Conservation (phyloP, 2,329 filamentous ascomycete genomes). For the Ilyonectria robusta region DNA sequence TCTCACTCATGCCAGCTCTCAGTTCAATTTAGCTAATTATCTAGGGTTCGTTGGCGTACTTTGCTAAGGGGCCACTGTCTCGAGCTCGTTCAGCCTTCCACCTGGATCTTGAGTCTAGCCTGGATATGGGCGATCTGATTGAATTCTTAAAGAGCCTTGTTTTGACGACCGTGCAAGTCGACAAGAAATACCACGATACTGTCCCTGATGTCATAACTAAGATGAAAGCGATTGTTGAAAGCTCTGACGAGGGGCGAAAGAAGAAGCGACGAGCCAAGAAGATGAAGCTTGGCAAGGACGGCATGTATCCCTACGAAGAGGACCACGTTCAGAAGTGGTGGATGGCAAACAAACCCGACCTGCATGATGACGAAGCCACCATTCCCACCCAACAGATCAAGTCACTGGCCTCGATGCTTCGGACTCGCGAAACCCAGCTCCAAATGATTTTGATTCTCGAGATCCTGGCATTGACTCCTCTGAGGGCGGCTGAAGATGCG, state of each 20-base stretch:
- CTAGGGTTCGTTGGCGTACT: slow-evolving; percentile 84
- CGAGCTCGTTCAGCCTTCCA: slow-evolving; percentile 80
- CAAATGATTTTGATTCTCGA: slow-evolving; percentile 87
- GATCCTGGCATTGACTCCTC: slow-evolving; percentile 77
- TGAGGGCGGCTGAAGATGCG: slow-evolving; percentile 57
- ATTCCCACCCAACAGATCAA: slow-evolving; percentile 69
- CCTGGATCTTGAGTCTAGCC: slow-evolving; percentile 70
- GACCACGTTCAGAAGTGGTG: slow-evolving; percentile 79
- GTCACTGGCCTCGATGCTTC: slow-evolving; percentile 74
- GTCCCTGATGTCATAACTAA: slow-evolving; percentile 73
- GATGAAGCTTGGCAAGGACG: slow-evolving; percentile 76
- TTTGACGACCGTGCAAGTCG: slow-evolving; percentile 76
- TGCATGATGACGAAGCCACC: slow-evolving; percentile 63
- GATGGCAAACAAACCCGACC: slow-evolving; percentile 68
- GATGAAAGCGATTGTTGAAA: slow-evolving; percentile 70
- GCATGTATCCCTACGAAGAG: slow-evolving; percentile 77
- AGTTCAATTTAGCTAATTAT: slow-evolving; percentile 19
- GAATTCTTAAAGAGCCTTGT: slow-evolving; percentile 78
- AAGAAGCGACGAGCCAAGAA: slow-evolving; percentile 73
- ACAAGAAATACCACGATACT: slow-evolving; percentile 85
- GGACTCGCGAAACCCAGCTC: slow-evolving; percentile 83
- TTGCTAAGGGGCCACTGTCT: slow-evolving; percentile 85
- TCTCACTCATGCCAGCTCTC: slow-evolving; percentile 38
- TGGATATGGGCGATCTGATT: slow-evolving; percentile 75
- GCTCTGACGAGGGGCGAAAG: slow-evolving; percentile 62